phyloP scores from a whole-genome alignment of 192 early-diverging fungal genomes.

The Backusella circina region DNA sequence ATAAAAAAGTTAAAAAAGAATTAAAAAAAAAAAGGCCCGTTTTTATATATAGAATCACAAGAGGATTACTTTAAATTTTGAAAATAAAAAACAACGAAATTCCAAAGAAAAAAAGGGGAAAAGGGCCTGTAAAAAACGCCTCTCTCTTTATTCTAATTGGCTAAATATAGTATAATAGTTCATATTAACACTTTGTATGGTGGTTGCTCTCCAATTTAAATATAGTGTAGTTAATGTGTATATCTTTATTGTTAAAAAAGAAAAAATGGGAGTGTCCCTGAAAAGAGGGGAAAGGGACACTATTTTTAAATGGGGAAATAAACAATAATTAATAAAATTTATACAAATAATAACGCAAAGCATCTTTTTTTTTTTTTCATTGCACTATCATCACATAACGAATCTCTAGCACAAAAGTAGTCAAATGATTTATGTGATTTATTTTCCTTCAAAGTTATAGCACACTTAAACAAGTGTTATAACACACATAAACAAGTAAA shows the following conservation, averaged over 20 bases:
- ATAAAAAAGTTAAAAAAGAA: background rate
- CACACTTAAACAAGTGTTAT: background rate
- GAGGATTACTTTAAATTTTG: background rate
- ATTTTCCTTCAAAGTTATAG: too few relatives aligned
- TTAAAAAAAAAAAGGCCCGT: background rate
- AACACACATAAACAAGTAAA: too few relatives aligned
- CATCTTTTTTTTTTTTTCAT: background rate
- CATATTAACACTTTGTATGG: background rate
- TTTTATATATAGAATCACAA: constrained; percentile 2
- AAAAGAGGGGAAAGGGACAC: background rate
- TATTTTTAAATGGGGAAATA: background rate
- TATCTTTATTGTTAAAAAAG: background rate
- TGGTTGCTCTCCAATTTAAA: background rate
- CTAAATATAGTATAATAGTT: background rate
- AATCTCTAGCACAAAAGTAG: background rate
- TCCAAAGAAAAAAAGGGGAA: background rate
- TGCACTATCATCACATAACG: background rate
- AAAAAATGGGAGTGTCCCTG: background rate
- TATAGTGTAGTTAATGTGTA: background rate
- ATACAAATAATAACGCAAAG: background rate
- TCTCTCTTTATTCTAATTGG: constrained; percentile 3
- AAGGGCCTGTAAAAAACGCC: background rate
- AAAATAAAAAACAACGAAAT: constrained; percentile 8
- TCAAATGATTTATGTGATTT: background rate
- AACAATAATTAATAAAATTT: background rate